phyloP scores from a whole-genome alignment of 2,329 filamentous ascomycete species.

The Aspergillus luchuensis region DNA sequence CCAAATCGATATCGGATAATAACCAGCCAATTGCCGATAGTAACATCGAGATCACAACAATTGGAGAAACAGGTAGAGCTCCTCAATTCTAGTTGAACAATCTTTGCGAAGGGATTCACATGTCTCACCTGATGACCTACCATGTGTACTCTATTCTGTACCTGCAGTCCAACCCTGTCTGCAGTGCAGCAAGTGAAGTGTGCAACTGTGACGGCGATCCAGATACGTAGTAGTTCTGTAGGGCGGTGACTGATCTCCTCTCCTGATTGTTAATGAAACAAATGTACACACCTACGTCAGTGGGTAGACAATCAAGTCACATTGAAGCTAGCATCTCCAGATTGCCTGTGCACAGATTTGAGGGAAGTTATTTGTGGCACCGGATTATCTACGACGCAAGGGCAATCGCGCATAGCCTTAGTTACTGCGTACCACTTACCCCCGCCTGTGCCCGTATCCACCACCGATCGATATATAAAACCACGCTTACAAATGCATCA shows the following conservation, averaged over 20 bases:
- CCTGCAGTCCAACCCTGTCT: constrained; percentile 2
- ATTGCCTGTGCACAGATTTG: background rate
- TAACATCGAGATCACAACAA: background rate
- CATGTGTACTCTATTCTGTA: background rate
- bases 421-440: background rate
- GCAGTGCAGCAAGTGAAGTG: background rate
- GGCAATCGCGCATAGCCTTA: background rate
- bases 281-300: background rate
- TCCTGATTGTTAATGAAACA: too few species aligned
- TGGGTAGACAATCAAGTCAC: background rate
- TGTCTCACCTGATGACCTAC: background rate
- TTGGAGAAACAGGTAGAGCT: background rate
- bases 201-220: background rate
- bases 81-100: background rate
- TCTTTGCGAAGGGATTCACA: background rate
- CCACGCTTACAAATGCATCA: background rate
- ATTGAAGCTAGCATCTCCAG: background rate
- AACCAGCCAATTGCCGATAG: background rate
- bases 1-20: background rate
- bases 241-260: background rate
- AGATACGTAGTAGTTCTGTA: background rate
- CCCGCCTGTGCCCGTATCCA: background rate
- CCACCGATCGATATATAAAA: background rate
- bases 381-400: constrained; percentile 7
- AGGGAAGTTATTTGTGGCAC: background rate